Percentiles rank a stretch among this genome's conserved stretches.
phyloP scores from a whole-genome alignment of 768 basidiomycete genomes.

The Russula sp. region DNA sequence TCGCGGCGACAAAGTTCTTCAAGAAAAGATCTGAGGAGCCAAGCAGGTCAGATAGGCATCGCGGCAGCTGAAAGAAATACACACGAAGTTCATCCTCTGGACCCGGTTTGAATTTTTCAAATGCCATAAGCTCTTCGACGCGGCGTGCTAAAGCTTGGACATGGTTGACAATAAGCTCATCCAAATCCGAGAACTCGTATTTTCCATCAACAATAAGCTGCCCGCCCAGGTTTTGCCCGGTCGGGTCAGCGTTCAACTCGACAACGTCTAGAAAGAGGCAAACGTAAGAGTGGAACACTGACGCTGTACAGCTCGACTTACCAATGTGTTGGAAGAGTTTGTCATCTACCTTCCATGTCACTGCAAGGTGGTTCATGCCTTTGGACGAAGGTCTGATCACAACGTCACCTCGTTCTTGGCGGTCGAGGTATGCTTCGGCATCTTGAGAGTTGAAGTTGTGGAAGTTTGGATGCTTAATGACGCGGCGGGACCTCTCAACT shows the following conservation, averaged over 20 bases:
- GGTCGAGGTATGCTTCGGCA: slow-evolving; percentile 84
- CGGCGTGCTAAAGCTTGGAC: slow-evolving; percentile 90
- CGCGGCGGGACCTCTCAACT: slow-evolving; percentile 68
- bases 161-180: slow-evolving; percentile 95
- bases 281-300: not conserved
- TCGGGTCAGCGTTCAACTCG: slow-evolving; percentile 71
- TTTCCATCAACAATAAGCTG: slow-evolving; percentile 68
- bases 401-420: slow-evolving; percentile 91
- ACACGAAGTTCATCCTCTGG: slow-evolving; percentile 86
- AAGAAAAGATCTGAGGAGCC: slow-evolving; percentile 64
- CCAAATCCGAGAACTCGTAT: slow-evolving; percentile 87
- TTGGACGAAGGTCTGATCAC: slow-evolving; percentile 96
- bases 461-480: slow-evolving; percentile 98
- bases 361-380: slow-evolving; percentile 86
- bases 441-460: slow-evolving; percentile 88
- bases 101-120: slow-evolving; percentile 91
- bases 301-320: slow-evolving; percentile 33
- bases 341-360: slow-evolving; percentile 99
- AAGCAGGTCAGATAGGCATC: slow-evolving; percentile 3
- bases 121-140: slow-evolving; percentile 90
- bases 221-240: slow-evolving; percentile 55
- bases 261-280: slow-evolving; percentile 40
- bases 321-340: slow-evolving; percentile 95
- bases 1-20: slow-evolving; percentile 86
- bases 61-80: slow-evolving; percentile 32